These are phyloP conservation scores for Achlya hypogyna DNA, from an alignment of 352 stramenopile genomes.

Conservation along the genomic window DNA sequence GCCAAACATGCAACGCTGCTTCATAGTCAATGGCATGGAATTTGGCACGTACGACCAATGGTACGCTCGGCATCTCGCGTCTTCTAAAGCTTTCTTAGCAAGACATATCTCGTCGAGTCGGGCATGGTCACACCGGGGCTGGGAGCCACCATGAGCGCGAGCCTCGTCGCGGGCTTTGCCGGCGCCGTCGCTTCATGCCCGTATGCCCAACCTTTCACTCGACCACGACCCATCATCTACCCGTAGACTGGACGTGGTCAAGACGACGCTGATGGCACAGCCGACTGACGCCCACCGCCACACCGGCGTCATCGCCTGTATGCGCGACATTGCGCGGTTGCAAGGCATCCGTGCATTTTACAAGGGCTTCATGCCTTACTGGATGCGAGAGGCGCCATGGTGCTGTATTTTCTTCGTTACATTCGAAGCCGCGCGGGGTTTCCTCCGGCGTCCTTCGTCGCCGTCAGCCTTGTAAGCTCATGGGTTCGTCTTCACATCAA, in stretches of 20 bases:
- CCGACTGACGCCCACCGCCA: conserved; percentile 52
- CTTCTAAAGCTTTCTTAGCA: conserved; percentile 27
- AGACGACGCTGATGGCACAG: conserved; percentile 77
- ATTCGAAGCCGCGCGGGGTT: conserved; percentile 65
- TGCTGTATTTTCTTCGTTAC: conserved; percentile 82
- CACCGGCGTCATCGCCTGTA: conserved; percentile 60
- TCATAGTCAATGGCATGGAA: conserved; percentile 81
- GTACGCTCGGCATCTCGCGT: conserved; percentile 1
- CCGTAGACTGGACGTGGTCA: conserved; percentile 71
- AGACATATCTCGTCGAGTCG: conserved; percentile 58
- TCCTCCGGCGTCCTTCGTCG: conserved; percentile 12
- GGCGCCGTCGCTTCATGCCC: conserved; percentile 64
- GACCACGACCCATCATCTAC: background rate
- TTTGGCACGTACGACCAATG: conserved; percentile 79
- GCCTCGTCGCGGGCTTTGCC: conserved; percentile 65
- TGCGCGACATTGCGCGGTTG: conserved; percentile 54
- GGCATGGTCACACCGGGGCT: conserved; percentile 51
- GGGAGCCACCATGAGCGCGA: conserved; percentile 61
- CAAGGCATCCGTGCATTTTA: conserved; percentile 66
- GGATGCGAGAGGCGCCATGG: conserved; percentile 81
- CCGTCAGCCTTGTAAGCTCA: background rate
- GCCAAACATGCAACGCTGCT: conserved; percentile 78
- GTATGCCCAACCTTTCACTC: conserved; percentile 29
- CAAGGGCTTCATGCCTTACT: conserved; percentile 82
- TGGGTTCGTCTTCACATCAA: background rate